Percentiles rank a stretch among this genome's conserved stretches.
Evolutionary conservation across 2,329 filamentous ascomycete genomes (phyloP).

Genomic region (Paracoccidioides lutzii): DNA sequence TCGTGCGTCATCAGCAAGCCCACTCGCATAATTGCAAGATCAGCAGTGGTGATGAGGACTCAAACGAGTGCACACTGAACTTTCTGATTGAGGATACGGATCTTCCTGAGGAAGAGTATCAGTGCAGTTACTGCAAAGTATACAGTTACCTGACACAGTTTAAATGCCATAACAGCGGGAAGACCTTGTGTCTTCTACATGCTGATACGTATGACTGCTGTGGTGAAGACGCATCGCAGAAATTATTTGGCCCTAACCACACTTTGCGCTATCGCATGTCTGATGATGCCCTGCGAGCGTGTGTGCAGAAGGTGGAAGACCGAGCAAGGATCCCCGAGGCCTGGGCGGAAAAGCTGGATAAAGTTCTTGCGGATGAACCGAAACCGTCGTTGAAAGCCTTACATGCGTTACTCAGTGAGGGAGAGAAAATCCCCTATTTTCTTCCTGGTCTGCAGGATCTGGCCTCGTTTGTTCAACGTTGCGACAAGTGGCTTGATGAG

Average conservation of each 20-base stretch:
- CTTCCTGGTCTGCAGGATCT: conserved; percentile 70
- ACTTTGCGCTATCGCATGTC: conserved; percentile 64
- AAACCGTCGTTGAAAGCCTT: conserved; percentile 77
- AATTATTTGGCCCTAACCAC: conserved; percentile 59
- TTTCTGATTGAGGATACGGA: conserved; percentile 59
- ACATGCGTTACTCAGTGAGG: conserved; percentile 73
- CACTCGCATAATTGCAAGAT: conserved; percentile 44
- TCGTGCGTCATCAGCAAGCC: conserved; percentile 48
- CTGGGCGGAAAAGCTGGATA: conserved; percentile 85
- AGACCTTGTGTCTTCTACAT: conserved; percentile 70
- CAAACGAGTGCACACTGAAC: conserved; percentile 42
- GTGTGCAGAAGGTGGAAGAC: conserved; percentile 66
- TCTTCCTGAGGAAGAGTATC: conserved; percentile 80
- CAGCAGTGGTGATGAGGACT: conserved; percentile 34
- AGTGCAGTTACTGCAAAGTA: conserved; percentile 81
- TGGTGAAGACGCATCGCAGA: conserved; percentile 50
- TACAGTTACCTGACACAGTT: conserved; percentile 87
- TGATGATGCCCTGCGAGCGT: conserved; percentile 52
- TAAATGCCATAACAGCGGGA: conserved; percentile 68
- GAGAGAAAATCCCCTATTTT: conserved; percentile 88
- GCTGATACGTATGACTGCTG: conserved; percentile 74
- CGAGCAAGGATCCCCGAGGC: conserved; percentile 73
- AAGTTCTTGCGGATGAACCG: conserved; percentile 67
- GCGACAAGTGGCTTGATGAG: conserved; percentile 96
- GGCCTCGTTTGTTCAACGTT: conserved; percentile 82